phyloP scores from a whole-genome alignment of 805 yeast species.

The Wilhelminamyces savonicus region DNA sequence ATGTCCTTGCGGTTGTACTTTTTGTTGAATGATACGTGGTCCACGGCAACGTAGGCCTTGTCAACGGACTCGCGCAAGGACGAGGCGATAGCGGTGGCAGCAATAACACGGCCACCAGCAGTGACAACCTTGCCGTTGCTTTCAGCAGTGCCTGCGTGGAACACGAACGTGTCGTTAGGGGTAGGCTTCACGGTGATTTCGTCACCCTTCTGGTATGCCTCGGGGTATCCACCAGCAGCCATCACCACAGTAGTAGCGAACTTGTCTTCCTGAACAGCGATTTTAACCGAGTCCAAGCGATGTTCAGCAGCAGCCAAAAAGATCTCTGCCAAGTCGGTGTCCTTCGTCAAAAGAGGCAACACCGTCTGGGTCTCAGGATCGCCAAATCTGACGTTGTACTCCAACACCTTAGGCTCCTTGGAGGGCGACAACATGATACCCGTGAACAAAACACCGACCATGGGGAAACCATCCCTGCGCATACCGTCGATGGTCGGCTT shows the following conservation, averaged over 20 bases:
- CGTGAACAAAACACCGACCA: slow-evolving; percentile 92
- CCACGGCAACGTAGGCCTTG: slow-evolving; percentile 82
- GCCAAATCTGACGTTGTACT: slow-evolving; percentile 96
- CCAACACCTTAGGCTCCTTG: slow-evolving; percentile 87
- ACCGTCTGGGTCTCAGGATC: slow-evolving; percentile 99
- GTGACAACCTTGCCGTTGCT: slow-evolving; percentile 62
- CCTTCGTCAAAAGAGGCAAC: slow-evolving; percentile 72
- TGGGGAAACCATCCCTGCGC: slow-evolving; percentile 93
- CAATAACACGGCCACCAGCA: slow-evolving; percentile 95
- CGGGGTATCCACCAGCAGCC: slow-evolving; percentile 98
- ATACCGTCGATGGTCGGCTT: slow-evolving; percentile 93
- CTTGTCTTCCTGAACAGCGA: slow-evolving; percentile 46
- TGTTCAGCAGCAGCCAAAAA: slow-evolving; percentile 93
- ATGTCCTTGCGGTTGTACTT: slow-evolving; percentile 88
- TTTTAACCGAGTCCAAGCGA: slow-evolving; percentile 76
- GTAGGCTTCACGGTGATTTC: slow-evolving; percentile 54
- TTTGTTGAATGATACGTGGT: slow-evolving; percentile 61
- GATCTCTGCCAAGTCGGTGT: slow-evolving; percentile 89
- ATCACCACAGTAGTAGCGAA: slow-evolving; percentile 90
- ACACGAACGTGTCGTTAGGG: slow-evolving; percentile 62
- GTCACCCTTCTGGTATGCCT: slow-evolving; percentile 78
- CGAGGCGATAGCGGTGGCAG: slow-evolving; percentile 79
- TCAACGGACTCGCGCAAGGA: slow-evolving; percentile 76
- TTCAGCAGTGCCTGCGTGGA: slow-evolving; percentile 92
- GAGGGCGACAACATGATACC: slow-evolving; percentile 85